These are phyloP conservation scores for Mortierella sp. DNA, from an alignment of 371 early-diverging fungal genomes.

Conservation along the genomic window DNA sequence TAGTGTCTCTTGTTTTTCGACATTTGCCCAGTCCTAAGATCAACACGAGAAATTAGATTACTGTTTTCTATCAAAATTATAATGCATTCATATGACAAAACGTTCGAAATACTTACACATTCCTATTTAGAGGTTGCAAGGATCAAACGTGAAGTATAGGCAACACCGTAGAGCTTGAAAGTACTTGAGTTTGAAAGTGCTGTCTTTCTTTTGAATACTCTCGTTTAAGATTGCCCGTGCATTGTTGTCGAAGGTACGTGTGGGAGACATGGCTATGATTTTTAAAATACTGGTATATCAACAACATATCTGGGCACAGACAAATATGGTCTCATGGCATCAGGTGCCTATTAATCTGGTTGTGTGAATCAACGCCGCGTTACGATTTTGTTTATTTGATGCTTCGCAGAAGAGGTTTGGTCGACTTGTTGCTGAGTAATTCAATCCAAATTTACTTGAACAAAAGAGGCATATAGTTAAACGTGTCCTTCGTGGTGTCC, in stretches of 20 bases:
- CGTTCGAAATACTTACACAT: no score
- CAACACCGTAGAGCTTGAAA: constrained; percentile 38
- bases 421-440: not conserved
- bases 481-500: not conserved
- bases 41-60: not conserved
- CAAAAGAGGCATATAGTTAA: not conserved
- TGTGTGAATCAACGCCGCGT: not conserved
- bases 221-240: constrained; percentile 23
- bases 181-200: constrained; percentile 42
- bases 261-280: constrained; percentile 17
- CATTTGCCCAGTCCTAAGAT: constrained; percentile 38
- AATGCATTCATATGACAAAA: constrained; percentile 34
- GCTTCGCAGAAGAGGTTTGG: not conserved
- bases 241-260: constrained; percentile 23
- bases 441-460: not conserved
- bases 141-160: constrained; percentile 22
- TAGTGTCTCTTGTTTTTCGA: constrained; percentile 24
- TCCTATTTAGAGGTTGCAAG: constrained; percentile 40
- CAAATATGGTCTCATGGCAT: not conserved
- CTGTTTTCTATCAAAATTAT: not conserved
- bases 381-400: not conserved
- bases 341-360: not conserved
- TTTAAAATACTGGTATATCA: not conserved
- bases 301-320: not conserved
- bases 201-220: constrained; percentile 20